Base-by-base conservation (phyloP, 73 alveolate species). In the Paramecium bursaria region DNA sequence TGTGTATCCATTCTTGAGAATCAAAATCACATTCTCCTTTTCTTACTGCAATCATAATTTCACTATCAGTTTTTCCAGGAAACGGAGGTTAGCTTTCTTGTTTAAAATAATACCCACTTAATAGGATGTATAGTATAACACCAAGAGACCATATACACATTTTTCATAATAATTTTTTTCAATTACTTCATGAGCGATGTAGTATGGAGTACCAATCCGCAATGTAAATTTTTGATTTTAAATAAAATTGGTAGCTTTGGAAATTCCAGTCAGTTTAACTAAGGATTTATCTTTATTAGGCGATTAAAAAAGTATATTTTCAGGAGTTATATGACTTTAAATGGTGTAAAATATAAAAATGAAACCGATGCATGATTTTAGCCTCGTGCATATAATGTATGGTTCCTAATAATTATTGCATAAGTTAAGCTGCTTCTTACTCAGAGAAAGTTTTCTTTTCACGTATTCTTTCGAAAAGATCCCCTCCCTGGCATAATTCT, bases 401-500 rank as follows among this genome's bases (percentile, higher is more conserved):
- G 6, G 98, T 97, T 22, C 80, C 47, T 27, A 94, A 75, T 4
- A 95, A 90, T 53, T 94, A 92, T 46, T 73, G 57, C 74, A 95
- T 88, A 19, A 91, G 74, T 11, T 46, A 46, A 25, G 93, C 91
- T 7, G 98, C 98, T 73, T 94, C 92, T 50, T 92, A 47, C 75
- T 96, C 99, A 2, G 97, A 57, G 75, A 92, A 89, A 51, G 80
- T 88, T 26, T 93, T 93, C 51, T 91, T 87, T 21, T 73, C 86
- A 15, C 87, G 87, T 74, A 96, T 91, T 74, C 90, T 74, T 23
- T 95, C 98, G 51, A 92, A 93, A n/a, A 96, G 87, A 75, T 96
- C 98, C 22, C 99, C 99, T 35, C 99, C 99, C 29, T 88, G 87
- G 44, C 98, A 95, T 39, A 88, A 50, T 76, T 91, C 96, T 93